These are phyloP conservation scores for Fusarium graminum DNA, from an alignment of 2,329 filamentous ascomycete species.

Conservation along the genomic window DNA sequence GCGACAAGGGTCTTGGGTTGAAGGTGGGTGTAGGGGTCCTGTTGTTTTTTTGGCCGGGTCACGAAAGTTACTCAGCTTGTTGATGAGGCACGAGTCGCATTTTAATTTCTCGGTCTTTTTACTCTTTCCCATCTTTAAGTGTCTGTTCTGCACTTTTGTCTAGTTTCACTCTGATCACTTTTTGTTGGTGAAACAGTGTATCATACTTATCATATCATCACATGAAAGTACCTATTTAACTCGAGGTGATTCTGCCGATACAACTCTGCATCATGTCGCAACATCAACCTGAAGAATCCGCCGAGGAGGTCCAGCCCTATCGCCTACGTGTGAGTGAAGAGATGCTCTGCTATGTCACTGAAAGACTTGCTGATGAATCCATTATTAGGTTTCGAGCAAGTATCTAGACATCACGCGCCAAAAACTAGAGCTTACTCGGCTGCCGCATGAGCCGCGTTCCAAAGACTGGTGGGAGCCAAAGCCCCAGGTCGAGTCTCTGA, in stretches of 20 bases:
- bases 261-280: slow-evolving; percentile 22
- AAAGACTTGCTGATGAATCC: slow-evolving; percentile 46
- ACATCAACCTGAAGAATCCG: slow-evolving; percentile 45
- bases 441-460: slow-evolving; percentile 70
- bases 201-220: slow-evolving; percentile 1
- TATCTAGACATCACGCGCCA: slow-evolving; percentile 76
- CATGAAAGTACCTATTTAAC: slow-evolving; percentile 1
- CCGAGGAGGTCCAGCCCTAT: slow-evolving; percentile 66
- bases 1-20: slow-evolving; percentile 28
- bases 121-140: slow-evolving; percentile 8
- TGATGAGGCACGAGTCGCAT: slow-evolving; percentile 21
- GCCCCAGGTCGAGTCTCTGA: slow-evolving; percentile 70
- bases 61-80: slow-evolving; percentile 32
- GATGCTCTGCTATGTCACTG: not conserved
- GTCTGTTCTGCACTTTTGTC: slow-evolving; percentile 18
- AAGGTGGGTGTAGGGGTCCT: slow-evolving; percentile 35
- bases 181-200: slow-evolving; percentile 1
- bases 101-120: slow-evolving; percentile 33
- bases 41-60: slow-evolving; percentile 35
- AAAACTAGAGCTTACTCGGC: slow-evolving; percentile 75
- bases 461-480: slow-evolving; percentile 72
- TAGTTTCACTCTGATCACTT: slow-evolving; percentile 4
- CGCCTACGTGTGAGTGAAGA: slow-evolving; percentile 66
- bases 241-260: slow-evolving; percentile 9
- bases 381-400: slow-evolving; percentile 70